These are phyloP conservation scores for Eucalyptus erythrocorys DNA, from an alignment of 345 rosid species.

Conservation along the genomic window DNA sequence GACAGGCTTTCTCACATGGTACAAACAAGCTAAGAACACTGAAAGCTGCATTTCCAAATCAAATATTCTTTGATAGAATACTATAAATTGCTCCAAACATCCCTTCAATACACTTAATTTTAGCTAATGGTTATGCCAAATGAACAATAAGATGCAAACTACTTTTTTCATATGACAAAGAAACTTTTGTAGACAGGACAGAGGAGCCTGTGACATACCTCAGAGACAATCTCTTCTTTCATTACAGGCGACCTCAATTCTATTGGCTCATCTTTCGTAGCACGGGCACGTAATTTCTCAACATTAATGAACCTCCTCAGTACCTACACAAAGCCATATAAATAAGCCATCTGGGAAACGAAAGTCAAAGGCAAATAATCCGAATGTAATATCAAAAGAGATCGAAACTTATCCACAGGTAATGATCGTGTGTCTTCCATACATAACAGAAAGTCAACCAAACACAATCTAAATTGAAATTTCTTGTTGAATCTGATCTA, in stretches of 20 bases:
- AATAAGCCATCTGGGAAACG: not conserved
- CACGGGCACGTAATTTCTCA: slow-evolving; percentile 52
- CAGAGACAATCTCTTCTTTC: slow-evolving; percentile 59
- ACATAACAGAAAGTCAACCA: not conserved
- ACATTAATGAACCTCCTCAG: slow-evolving; percentile 47
- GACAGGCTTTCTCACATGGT: not conserved
- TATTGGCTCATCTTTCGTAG: slow-evolving; percentile 62
- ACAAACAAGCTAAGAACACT: not conserved
- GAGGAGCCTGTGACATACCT: slow-evolving; percentile 23
- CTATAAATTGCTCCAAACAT: not conserved
- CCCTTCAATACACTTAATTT: not conserved
- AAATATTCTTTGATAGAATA: not conserved
- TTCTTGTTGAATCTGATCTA: not conserved
- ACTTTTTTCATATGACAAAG: not conserved
- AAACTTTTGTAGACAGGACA: not conserved
- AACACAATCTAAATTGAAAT: not conserved
- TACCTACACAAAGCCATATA: slow-evolving; percentile 21
- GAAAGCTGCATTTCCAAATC: not conserved
- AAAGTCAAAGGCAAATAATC: not conserved
- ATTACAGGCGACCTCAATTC: slow-evolving; percentile 61
- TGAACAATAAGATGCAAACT: not conserved
- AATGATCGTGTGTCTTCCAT: not conserved
- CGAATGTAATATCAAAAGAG: not conserved
- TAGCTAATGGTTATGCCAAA: not conserved
- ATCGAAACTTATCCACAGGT: not conserved